Base-by-base conservation (phyloP, 2,329 filamentous ascomycete genomes). In the Capronia americana region DNA sequence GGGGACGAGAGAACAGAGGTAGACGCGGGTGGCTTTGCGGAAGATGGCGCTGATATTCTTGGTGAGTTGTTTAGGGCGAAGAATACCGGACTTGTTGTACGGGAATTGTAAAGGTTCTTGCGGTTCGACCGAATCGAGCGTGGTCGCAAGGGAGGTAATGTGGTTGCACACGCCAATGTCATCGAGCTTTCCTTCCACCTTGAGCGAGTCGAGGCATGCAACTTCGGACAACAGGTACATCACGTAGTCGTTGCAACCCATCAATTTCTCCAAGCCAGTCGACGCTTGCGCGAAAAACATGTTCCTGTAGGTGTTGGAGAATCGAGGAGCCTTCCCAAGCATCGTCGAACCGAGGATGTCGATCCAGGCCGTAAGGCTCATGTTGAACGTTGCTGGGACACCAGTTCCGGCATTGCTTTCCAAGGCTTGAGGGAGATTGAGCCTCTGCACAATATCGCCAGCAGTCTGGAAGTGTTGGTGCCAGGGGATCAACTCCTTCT, bases 181-280 rank as follows among this genome's bases (percentile, higher is more conserved):
- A 72, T 96, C 91, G 73, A 84, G 73, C 82, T 95, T 92, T 73
- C 91, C 91, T 67, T 91, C 88, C 46, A 84, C 82, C 83, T 95
- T 96, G 70, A 97, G 87, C 3, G 92, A 91, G 78, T 98, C 95
- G 61, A 99, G 88, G 79, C 95, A 98, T 62, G 94, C 92, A 74
- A 98, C 97, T 81, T 99, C 95, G 1, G 93, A 96, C 77, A 99
- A 96, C 74, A 98, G 85, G 79, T 97, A 98, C 93, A 99, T 97
- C 79, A 98, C 91, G 24, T 89, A 88, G 80, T 99, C 95, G 70
- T 98, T 94, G 78, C 95, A 98, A 72, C 95, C 95, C 93, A 98
- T 98, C 59, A 98, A 86, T 81, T 96, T 93, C 61, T 90, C 89
- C 44, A 99, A 86, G 11, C 95, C 95, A 10, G 92, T 91, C 2